These are phyloP conservation scores for Nemania sp. DNA, from an alignment of 2,329 filamentous ascomycete genomes.

Conservation along the genomic window DNA sequence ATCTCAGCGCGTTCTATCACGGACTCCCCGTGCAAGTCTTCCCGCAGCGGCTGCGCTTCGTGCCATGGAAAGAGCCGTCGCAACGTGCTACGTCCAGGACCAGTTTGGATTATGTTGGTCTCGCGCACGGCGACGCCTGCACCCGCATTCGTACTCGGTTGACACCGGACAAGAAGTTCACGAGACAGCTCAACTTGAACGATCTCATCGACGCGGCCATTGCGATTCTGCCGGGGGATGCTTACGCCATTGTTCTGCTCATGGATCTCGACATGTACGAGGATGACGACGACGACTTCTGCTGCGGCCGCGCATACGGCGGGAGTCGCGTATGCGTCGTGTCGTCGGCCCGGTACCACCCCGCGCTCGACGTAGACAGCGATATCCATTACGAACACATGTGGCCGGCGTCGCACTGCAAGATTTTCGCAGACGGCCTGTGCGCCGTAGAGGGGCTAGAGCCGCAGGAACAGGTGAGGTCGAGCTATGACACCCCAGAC, in stretches of 20 bases:
- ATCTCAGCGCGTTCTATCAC: constrained; percentile 56
- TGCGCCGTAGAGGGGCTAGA: constrained; percentile 37
- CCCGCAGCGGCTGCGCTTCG: constrained; percentile 49
- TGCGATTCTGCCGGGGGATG: constrained; percentile 58
- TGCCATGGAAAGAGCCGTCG: constrained; percentile 49
- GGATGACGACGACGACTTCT: constrained; percentile 68
- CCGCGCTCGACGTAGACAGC: constrained; percentile 48
- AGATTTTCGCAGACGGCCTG: constrained; percentile 49
- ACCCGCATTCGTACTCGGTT: constrained; percentile 57
- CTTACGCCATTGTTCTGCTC: constrained; percentile 62
- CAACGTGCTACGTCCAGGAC: constrained; percentile 17
- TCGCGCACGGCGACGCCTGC: constrained; percentile 37
- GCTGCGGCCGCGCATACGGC: constrained; percentile 69
- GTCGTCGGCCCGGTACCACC: constrained; percentile 65
- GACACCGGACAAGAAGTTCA: constrained; percentile 52
- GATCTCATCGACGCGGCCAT: constrained; percentile 64
- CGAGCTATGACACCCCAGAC: constrained; percentile 6
- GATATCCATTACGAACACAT: constrained; percentile 54
- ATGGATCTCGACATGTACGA: constrained; percentile 68
- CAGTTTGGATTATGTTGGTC: constrained; percentile 16
- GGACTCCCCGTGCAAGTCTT: constrained; percentile 55
- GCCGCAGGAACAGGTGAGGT: constrained; percentile 22
- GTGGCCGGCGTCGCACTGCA: constrained; percentile 69
- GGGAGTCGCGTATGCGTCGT: constrained; percentile 66
- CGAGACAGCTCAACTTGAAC: constrained; percentile 60